Base-by-base conservation (phyloP, 2,329 filamentous ascomycete species). In the Claviceps lovelessii region DNA sequence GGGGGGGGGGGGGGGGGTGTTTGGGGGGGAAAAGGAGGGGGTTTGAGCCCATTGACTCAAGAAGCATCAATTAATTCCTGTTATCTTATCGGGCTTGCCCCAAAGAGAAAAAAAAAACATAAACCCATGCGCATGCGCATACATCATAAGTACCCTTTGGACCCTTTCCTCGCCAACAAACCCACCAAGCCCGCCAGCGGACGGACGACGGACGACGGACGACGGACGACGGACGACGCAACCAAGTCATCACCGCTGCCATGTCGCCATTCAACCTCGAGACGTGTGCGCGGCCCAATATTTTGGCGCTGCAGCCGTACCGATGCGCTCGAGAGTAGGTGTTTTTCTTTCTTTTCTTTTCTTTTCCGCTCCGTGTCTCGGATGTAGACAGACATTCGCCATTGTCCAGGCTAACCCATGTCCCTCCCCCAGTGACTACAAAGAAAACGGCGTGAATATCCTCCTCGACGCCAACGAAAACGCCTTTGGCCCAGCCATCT, bases 401-500 rank as follows among this genome's bases (percentile, higher is more conserved):
- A 23, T 23, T 23, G 23, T 23, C 5, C 33, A 54, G 2, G 37
- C 37, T 49, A 54, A 51, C 61, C 66, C 11, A 10, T 23, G 23
- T 23, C 23, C 23, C 23, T 23, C 23, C 23, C 2, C 59, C 66
- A 94, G 89, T 74, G 93, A 98, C 79, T 97, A 98, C 80, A 96
- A 98, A 74, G 91, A 98, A 69, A 87, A 98, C 67, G 93, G 93
- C 61, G 91, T 84, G 56, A 97, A 97, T 66, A 83, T 97, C 64
- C 84, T 98, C 53, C 86, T 98, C 61, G 93, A 98, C 68, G 93
- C 93, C 62, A 98, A 98, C 65, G 93, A 98, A 73, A 98, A 98
- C 66, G 90, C 93, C 57, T 96, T 86, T 64, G 93, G 93, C 0
- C 91, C 93, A 0, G 85, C 88, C 1, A 73, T 96, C 51, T 73